Conservation (phyloP, 2,329 filamentous ascomycete species). For the Graphilbum sp. region DNA sequence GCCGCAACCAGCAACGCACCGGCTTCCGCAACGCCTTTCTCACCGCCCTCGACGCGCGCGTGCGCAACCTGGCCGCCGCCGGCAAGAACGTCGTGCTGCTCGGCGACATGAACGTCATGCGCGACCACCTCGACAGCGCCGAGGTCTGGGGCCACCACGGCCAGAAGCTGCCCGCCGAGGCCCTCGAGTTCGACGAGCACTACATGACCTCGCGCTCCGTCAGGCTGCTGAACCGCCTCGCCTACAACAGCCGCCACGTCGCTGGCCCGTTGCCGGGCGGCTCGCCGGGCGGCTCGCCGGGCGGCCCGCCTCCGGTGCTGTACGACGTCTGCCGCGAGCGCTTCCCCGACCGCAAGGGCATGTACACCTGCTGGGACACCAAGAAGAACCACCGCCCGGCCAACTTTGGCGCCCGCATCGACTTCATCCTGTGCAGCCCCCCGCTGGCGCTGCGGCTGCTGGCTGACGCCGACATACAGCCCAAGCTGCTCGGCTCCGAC, state of each 20-base stretch:
- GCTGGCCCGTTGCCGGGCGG: too few relatives aligned
- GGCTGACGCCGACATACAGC: constrained; percentile 65
- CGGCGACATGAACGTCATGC: constrained; percentile 73
- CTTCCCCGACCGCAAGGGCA: constrained; percentile 62
- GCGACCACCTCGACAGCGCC: constrained; percentile 58
- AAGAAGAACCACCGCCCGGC: constrained; percentile 90
- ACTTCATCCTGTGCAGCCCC: constrained; percentile 76
- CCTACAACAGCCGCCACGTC: constrained; percentile 54
- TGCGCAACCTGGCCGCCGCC: constrained; percentile 64
- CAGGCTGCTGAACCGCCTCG: constrained; percentile 70
- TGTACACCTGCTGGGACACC: constrained; percentile 97
- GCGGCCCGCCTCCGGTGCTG: constrained; percentile 46
- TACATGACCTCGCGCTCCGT: constrained; percentile 59
- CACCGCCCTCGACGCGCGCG: constrained; percentile 60
- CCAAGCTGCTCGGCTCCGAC: constrained; percentile 86
- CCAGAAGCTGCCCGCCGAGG: constrained; percentile 53
- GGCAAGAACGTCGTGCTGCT: constrained; percentile 77
- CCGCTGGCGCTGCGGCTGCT: constrained; percentile 67
- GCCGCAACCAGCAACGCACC: constrained; percentile 64
- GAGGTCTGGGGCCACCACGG: constrained; percentile 31
- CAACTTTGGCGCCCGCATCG: constrained; percentile 84
- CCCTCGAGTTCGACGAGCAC: constrained; percentile 44
- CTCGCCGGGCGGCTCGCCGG: too few relatives aligned
- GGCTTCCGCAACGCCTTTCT: constrained; percentile 72
- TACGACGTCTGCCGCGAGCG: constrained; percentile 75